Conservation (phyloP, 768 basidiomycete genomes). For the Suillus cothurnatus region DNA sequence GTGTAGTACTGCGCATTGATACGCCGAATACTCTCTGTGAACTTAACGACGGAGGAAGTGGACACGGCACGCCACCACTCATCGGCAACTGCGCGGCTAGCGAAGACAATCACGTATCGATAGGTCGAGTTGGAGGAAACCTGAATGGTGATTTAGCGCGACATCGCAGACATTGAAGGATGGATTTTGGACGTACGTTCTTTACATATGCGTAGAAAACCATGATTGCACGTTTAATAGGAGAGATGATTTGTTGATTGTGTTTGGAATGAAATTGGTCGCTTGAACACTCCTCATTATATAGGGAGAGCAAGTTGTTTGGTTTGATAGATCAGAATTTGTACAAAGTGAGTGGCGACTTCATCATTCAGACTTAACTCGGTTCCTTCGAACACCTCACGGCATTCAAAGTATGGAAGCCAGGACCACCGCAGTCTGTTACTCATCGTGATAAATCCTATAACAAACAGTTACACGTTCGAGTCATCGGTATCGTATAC, state of each 20-base stretch:
- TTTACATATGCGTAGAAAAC: neutral
- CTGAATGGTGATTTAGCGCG: neutral
- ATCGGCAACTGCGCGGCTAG: conserved; percentile 23
- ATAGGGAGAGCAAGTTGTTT: neutral
- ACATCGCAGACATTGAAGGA: neutral
- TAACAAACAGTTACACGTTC: too few species aligned
- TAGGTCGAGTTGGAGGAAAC: rapidly evolving
- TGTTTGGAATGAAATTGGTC: neutral
- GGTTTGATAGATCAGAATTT: neutral
- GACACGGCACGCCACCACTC: conserved; percentile 28
- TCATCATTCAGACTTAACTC: too few species aligned
- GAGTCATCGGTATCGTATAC: too few species aligned
- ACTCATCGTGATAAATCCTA: too few species aligned
- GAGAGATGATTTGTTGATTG: neutral
- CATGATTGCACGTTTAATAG: neutral
- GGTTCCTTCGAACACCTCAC: too few species aligned
- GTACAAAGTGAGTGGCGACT: too few species aligned
- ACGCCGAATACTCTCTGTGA: neutral
- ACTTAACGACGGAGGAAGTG: neutral
- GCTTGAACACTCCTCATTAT: neutral
- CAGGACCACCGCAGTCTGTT: too few species aligned
- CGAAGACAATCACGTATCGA: conserved; percentile 26
- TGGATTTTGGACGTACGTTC: neutral
- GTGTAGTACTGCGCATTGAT: neutral
- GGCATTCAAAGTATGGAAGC: too few species aligned